Evolutionary conservation across 148 eudicot species (phyloP).

Genomic region (Salicornia ramosissima): DNA sequence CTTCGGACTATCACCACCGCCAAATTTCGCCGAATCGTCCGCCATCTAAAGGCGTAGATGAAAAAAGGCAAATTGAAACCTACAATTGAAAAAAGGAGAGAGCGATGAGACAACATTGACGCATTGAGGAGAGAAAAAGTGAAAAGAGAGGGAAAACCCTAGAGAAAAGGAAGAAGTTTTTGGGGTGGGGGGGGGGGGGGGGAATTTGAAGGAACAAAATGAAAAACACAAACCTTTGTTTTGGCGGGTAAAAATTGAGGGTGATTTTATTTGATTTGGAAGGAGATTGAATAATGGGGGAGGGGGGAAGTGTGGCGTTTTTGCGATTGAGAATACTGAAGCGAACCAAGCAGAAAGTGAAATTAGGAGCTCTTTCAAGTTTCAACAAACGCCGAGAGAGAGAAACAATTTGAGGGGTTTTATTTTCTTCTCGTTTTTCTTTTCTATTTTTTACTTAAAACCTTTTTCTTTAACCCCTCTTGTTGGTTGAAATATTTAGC

Average conservation of each 20-base stretch:
- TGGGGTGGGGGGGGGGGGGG: slow-evolving; percentile 7
- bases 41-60: too few species aligned
- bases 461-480: too few species aligned
- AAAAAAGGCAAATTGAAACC: too few species aligned
- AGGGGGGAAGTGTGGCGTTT: too few species aligned
- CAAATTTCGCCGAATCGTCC: slow-evolving; percentile 6
- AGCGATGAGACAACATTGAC: slow-evolving; percentile 31
- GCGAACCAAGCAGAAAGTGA: slow-evolving; percentile 8
- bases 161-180: slow-evolving; percentile 32
- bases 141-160: slow-evolving; percentile 40
- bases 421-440: too few species aligned
- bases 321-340: too few species aligned
- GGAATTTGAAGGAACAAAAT: too few species aligned
- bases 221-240: slow-evolving; percentile 17
- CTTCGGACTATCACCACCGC: slow-evolving; percentile 9
- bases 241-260: slow-evolving; percentile 39
- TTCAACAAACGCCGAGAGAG: not conserved
- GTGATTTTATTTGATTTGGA: not conserved
- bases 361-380: too few species aligned
- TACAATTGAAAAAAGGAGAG: slow-evolving; percentile 29
- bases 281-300: too few species aligned
- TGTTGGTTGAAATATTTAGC: too few species aligned
- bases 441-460: too few species aligned
- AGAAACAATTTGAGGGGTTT: not conserved
- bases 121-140: not conserved